Evolutionary conservation across 805 yeast genomes (phyloP).

Genomic region (Saccharomycodes ludwigii): DNA sequence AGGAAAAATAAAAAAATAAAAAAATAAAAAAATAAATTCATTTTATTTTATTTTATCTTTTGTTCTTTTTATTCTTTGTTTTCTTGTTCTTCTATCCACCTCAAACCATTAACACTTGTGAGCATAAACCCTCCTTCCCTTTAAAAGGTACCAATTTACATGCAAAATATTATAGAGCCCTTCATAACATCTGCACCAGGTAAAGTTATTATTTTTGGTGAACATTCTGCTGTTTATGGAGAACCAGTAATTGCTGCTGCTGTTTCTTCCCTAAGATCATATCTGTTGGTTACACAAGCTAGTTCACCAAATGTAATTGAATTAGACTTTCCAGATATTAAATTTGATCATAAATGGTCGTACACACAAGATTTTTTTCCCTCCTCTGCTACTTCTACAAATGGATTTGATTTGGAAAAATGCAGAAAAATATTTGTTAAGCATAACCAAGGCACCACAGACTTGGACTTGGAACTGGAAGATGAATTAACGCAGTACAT

Average conservation of each 20-base stretch:
- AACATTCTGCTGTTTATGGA: conserved; percentile 89
- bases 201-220: conserved; percentile 90
- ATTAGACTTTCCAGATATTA: conserved; percentile 77
- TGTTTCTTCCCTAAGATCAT: conserved; percentile 65
- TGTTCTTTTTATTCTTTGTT: neutral
- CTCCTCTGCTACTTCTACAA: neutral
- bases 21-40: too few species aligned
- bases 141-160: neutral
- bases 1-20: too few species aligned
- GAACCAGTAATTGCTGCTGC: conserved; percentile 97
- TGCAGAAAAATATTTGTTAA: conserved; percentile 15
- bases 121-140: neutral
- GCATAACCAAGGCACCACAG: conserved; percentile 8
- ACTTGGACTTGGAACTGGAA: conserved; percentile 35
- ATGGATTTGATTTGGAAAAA: conserved; percentile 33
- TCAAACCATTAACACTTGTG: neutral
- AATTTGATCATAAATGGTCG: conserved; percentile 53
- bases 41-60: neutral
- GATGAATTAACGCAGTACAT: conserved; percentile 45
- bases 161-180: conserved; percentile 22
- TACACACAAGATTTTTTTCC: neutral
- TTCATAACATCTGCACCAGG: conserved; percentile 91
- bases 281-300: conserved; percentile 45
- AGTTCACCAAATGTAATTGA: conserved; percentile 32
- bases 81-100: neutral